A percentile compares a stretch with the other conserved stretches of the same genome.
These are phyloP conservation scores for Gastrodia elata DNA, from an alignment of 106 monocot genomes.

Conservation along the genomic window DNA sequence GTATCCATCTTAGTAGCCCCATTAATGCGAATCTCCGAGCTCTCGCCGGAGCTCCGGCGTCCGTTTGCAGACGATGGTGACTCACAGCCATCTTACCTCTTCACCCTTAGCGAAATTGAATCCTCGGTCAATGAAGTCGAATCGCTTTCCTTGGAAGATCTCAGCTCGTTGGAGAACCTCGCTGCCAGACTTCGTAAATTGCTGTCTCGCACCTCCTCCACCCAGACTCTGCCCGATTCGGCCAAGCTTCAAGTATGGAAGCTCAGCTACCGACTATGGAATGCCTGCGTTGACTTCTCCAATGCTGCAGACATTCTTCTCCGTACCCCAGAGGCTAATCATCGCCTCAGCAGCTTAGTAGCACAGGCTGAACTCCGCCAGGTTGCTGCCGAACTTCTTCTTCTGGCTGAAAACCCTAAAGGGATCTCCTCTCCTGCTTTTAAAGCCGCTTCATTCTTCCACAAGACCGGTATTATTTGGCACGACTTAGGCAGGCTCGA, in stretches of 20 bases:
- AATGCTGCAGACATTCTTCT: slow-evolving; percentile 22
- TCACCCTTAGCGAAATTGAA: slow-evolving; percentile 31
- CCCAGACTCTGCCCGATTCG: slow-evolving; percentile 25
- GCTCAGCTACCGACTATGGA: slow-evolving; percentile 89
- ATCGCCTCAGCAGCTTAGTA: not conserved
- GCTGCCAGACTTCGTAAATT: slow-evolving; percentile 24
- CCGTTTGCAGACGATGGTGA: slow-evolving; percentile 13
- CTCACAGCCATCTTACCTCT: not conserved
- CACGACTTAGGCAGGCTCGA: slow-evolving; percentile 41
- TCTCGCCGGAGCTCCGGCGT: slow-evolving; percentile 44
- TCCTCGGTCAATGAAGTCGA: slow-evolving; percentile 29
- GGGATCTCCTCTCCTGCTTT: slow-evolving; percentile 50
- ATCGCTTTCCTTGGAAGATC: slow-evolving; percentile 21
- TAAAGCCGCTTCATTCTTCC: slow-evolving; percentile 75
- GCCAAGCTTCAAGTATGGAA: slow-evolving; percentile 60
- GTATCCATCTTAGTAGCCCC: slow-evolving; percentile 8
- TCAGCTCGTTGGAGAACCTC: slow-evolving; percentile 24
- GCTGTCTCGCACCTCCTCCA: slow-evolving; percentile 27
- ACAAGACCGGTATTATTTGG: slow-evolving; percentile 62
- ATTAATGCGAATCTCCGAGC: slow-evolving; percentile 69
- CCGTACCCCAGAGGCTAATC: not conserved
- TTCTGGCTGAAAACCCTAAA: slow-evolving; percentile 48
- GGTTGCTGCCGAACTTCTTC: slow-evolving; percentile 55
- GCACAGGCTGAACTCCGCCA: slow-evolving; percentile 59
- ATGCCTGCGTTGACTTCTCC: slow-evolving; percentile 81